Percentiles rank a stretch among this genome's conserved stretches.
Evolutionary conservation across 768 basidiomycete species (phyloP).

Genomic region (Serendipita sp.): DNA sequence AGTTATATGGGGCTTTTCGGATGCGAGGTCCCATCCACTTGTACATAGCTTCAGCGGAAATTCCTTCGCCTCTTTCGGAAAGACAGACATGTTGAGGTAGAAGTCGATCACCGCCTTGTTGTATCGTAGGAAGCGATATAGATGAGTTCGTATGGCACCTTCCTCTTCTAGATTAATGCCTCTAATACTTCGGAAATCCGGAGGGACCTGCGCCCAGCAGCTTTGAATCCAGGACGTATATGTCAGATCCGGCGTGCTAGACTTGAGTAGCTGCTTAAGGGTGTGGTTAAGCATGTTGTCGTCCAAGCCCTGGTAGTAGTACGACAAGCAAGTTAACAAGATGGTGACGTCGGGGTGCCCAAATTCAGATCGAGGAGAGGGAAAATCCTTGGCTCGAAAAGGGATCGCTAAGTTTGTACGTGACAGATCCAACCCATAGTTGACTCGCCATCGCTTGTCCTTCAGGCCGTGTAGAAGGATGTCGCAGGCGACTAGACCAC

Average conservation of each 20-base stretch:
- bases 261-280: constrained; percentile 26
- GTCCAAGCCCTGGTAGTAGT: constrained; percentile 34
- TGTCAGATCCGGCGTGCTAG: constrained; percentile 27
- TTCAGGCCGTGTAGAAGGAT: constrained; percentile 26
- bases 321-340: constrained; percentile 30
- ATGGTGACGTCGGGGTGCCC: constrained; percentile 38
- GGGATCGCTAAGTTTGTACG: constrained; percentile 37
- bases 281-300: constrained; percentile 23
- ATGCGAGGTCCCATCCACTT: constrained; percentile 39
- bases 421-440: constrained; percentile 31
- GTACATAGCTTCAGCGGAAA: constrained; percentile 33
- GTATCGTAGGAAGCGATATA: constrained; percentile 24
- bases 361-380: constrained; percentile 32
- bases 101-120: constrained; percentile 32
- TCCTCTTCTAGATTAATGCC: constrained; percentile 31
- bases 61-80: constrained; percentile 35
- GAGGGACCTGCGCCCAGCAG: constrained; percentile 17
- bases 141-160: constrained; percentile 17
- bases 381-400: constrained; percentile 35
- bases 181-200: constrained; percentile 19
- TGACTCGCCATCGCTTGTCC: constrained; percentile 33
- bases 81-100: constrained; percentile 31
- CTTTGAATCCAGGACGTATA: constrained; percentile 27
- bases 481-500: constrained; percentile 29
- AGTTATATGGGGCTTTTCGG: constrained; percentile 21